These are phyloP conservation scores for Leccinum variicolor DNA, from an alignment of 768 basidiomycete genomes.

Conservation along the genomic window DNA sequence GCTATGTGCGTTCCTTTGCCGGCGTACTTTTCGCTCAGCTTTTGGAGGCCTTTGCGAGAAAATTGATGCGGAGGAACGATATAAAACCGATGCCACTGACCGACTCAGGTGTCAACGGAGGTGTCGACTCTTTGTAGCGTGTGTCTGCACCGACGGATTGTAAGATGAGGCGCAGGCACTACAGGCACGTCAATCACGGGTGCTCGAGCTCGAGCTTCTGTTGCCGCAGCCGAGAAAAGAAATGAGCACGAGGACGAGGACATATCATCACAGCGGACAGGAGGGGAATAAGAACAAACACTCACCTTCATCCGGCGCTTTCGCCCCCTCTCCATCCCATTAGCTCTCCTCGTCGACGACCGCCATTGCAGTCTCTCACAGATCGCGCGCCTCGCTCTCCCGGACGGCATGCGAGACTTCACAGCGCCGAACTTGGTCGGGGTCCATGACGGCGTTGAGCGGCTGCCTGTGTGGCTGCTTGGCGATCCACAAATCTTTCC, in stretches of 20 bases:
- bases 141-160: conserved; percentile 75
- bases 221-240: not conserved
- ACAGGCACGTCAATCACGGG: conserved; percentile 61
- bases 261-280: not conserved
- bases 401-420: conserved; percentile 69
- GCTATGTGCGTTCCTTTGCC: conserved; percentile 60
- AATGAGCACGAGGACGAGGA: not conserved
- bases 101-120: conserved; percentile 85
- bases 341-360: conserved; percentile 30
- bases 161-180: conserved; percentile 79
- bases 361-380: conserved; percentile 47
- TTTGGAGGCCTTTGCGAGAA: conserved; percentile 76
- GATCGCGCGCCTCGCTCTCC: conserved; percentile 62
- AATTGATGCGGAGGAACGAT: conserved; percentile 60
- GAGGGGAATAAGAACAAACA: too few relatives aligned
- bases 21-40: conserved; percentile 79
- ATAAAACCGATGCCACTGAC: conserved; percentile 88
- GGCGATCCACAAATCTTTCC: too few relatives aligned
- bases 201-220: conserved; percentile 49
- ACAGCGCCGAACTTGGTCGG: conserved; percentile 59
- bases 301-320: conserved; percentile 43
- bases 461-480: too few relatives aligned
- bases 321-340: conserved; percentile 32
- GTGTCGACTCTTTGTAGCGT: conserved; percentile 98
- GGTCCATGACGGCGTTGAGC: conserved; percentile 70